phyloP scores from a whole-genome alignment of 371 early-diverging fungal species.

The Mucor racemosus region DNA sequence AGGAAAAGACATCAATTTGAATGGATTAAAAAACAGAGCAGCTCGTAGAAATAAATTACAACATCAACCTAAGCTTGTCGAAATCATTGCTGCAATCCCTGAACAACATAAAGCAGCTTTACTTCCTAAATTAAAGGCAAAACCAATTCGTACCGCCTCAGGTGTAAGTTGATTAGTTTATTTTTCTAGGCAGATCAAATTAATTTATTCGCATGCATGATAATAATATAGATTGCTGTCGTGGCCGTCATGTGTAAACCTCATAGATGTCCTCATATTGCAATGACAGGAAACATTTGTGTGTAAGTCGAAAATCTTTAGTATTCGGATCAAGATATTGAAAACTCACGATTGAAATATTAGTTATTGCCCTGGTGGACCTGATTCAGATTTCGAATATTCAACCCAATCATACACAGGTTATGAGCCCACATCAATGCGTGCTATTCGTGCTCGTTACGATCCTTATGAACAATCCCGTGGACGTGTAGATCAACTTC shows the following conservation, averaged over 20 bases:
- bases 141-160: slow-evolving; percentile 98
- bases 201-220: background rate
- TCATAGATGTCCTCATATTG: slow-evolving; percentile 99
- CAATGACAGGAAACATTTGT: slow-evolving; percentile 99
- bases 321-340: background rate
- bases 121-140: slow-evolving; percentile 92
- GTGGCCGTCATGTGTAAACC: slow-evolving; percentile 99
- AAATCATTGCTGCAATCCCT: slow-evolving; percentile 99
- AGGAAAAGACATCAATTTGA: slow-evolving; percentile 87
- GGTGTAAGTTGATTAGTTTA: slow-evolving; percentile 69
- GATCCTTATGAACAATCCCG: slow-evolving; percentile 98
- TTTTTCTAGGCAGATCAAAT: background rate
- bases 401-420: slow-evolving; percentile 99
- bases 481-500: slow-evolving; percentile 96
- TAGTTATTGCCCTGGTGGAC: slow-evolving; percentile 99
- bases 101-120: slow-evolving; percentile 89
- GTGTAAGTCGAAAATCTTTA: slow-evolving; percentile 66
- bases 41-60: slow-evolving; percentile 80
- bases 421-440: slow-evolving; percentile 99
- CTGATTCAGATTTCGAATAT: slow-evolving; percentile 99
- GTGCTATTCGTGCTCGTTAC: slow-evolving; percentile 99
- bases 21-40: slow-evolving; percentile 79
- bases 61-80: slow-evolving; percentile 96
- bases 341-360: background rate
- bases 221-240: slow-evolving; percentile 84